Conservation (phyloP, 2,329 filamentous ascomycete genomes). For the Fusarium sp. region DNA sequence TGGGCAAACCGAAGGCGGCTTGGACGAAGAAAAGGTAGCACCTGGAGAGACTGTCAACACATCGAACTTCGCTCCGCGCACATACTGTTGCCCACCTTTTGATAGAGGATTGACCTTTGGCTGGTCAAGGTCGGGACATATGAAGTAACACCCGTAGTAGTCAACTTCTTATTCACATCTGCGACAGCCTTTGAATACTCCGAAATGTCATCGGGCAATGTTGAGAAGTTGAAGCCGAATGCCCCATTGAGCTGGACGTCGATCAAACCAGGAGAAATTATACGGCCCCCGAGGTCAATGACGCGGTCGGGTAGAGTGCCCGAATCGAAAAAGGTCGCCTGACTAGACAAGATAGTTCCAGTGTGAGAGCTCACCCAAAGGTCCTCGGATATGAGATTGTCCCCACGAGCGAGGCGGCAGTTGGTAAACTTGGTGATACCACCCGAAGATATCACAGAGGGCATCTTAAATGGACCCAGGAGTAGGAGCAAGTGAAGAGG, state of each 20-base stretch:
- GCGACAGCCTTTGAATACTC: constrained; percentile 79
- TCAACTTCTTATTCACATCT: constrained; percentile 76
- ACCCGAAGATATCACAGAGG: constrained; percentile 59
- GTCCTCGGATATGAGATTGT: constrained; percentile 77
- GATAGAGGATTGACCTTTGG: constrained; percentile 83
- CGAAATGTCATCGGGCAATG: constrained; percentile 73
- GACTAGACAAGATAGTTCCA: constrained; percentile 83
- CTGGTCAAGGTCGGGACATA: constrained; percentile 90
- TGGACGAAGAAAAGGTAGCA: constrained; percentile 81
- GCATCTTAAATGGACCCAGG: constrained; percentile 50
- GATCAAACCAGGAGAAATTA: constrained; percentile 87
- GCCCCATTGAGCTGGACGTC: constrained; percentile 94
- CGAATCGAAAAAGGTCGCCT: constrained; percentile 75
- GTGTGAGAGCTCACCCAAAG: constrained; percentile 88
- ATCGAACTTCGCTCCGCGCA: neutral
- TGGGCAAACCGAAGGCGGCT: constrained; percentile 69
- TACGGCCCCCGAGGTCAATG: constrained; percentile 84
- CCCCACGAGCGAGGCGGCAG: constrained; percentile 79
- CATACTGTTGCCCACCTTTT: constrained; percentile 63
- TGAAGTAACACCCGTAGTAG: constrained; percentile 86
- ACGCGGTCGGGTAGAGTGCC: constrained; percentile 77
- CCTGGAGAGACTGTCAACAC: constrained; percentile 51
- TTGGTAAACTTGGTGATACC: constrained; percentile 90
- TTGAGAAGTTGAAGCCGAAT: constrained; percentile 92
- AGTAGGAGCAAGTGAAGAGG: neutral